Percentiles rank a stretch among this genome's conserved stretches.
phyloP scores from a whole-genome alignment of 257 asterid species.

The Rauvolfia tetraphylla region DNA sequence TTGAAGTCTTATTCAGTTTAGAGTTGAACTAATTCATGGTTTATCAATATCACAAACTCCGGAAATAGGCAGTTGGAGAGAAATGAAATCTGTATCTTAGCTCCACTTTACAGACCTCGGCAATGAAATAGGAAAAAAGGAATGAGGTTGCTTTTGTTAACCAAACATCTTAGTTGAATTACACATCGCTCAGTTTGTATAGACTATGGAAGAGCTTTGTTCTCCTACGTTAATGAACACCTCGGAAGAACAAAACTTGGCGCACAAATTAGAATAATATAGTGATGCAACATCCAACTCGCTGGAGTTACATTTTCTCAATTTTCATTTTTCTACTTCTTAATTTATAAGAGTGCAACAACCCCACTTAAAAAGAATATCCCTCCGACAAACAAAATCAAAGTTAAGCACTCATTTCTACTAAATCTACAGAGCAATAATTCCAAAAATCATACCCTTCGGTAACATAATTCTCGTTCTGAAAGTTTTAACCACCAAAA shows the following conservation, averaged over 20 bases:
- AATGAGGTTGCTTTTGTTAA: too few species aligned
- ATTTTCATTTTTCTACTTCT: too few species aligned
- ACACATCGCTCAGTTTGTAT: not conserved
- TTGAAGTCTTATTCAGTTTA: too few species aligned
- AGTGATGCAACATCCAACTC: too few species aligned
- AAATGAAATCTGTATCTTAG: too few species aligned
- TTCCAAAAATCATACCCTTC: not conserved
- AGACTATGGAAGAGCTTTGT: not conserved
- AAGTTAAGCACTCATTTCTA: not conserved
- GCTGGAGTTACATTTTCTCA: not conserved
- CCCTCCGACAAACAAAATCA: too few species aligned
- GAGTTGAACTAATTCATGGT: not conserved
- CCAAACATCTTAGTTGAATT: too few species aligned
- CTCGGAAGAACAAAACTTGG: not conserved
- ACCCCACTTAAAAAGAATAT: too few species aligned
- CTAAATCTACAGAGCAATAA: not conserved
- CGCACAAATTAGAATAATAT: too few species aligned
- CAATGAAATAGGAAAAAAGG: not conserved
- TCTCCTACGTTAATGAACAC: not conserved
- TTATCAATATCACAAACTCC: not conserved
- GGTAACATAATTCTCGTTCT: too few species aligned
- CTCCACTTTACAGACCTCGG: not conserved
- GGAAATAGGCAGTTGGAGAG: too few species aligned
- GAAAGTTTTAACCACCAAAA: not conserved
- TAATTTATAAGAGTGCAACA: too few species aligned